Evolutionary conservation across 1,139 yeast genomes (phyloP), one percentile per base, ranked within the genome.

Genomic region (Saccharomyces pastorianus): DNA sequence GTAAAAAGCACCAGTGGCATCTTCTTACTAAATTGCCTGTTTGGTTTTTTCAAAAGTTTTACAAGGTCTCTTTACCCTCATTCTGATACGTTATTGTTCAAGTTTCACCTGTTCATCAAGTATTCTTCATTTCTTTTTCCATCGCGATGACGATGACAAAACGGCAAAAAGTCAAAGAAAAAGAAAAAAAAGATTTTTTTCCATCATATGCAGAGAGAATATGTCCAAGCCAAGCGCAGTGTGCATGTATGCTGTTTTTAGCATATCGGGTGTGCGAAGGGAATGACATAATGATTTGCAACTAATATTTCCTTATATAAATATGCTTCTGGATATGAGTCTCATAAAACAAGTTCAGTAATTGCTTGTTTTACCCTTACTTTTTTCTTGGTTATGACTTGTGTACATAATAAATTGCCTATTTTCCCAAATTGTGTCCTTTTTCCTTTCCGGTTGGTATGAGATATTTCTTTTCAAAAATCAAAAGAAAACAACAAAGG

Each of bases 1-100:
- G 96, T 83, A 53, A 93, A 76, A 48, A 88, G 76, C 13, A 93
- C 77, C 50, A 93, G 74, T 5, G 99, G 98, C 99, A 93, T 93
- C n/a, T 25, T 14, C 13, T 26, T 46, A 11, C 25, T 3, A 6
- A 27, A 7, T 14, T 7, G n/a, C 31, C 8, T 17, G 44, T 11
- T 20, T 13, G 11, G 14, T 20, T 32, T 25, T 2, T 23, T 32
- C 23, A 17, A 11, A 5, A 9, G n/a, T 9, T 11, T 29, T n/a
- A 17, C 27, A 26, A 23, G 20, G 13, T n/a, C 14, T 8, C 14
- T 14, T 20, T 11, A 17, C 14, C 11, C 17, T n/a, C 7, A 13
- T 29, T 20, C 17, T 28, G 27, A 14, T 11, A 27, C 7, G 6
- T 17, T 38, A 46, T 38, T 46, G 26, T 23, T 14, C n/a, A 25